Evolutionary conservation across 1,139 yeast species (phyloP), one percentile per base, ranked within the genome.

Genomic region (Nakaseomyces bracarensis): DNA sequence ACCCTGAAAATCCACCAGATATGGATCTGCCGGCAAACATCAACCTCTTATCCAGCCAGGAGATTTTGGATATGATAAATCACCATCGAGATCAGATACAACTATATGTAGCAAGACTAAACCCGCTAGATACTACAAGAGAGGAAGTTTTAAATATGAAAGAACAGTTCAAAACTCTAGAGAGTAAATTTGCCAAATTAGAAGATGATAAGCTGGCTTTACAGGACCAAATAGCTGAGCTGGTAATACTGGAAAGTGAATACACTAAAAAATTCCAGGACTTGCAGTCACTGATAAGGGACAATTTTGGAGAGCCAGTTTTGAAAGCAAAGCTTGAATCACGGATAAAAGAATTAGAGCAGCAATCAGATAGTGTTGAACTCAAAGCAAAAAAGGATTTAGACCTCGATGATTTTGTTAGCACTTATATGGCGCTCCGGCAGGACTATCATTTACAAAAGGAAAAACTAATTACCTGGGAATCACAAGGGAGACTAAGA

Each of bases 401-500:
- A 13, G 49, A 49, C 9, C 22, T 56, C 16, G 61, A 59, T 27
- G 23, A 29, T 7, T 47, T 52, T 36, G 36, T 59, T 7, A 33
- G 43, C 5, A 39, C 46, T 20, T 58, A 52, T 42, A 38, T 49
- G 34, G 41, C 43, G 3, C 36, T 43, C 14, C 49, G 61, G 42
- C 46, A 46, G 5, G 45, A 50, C 31, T 59, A 53, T 42, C 59
- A 58, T 43, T 21, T 48, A 10, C 49, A 45, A 29, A 48, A 51
- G 9, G 58, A 57, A 41, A 53, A 56, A 43, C 43, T 59, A 20
- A 41, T 48, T 3, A 57, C 60, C 8, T 60, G 63, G 63, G 48
- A 51, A 21, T 40, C 42, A 8, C 60, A 57, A 40, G 59, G 56
- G 16, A 22, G 39, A 19, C 35, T 54, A 39, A 46, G 44, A 39